Percentiles rank a stretch among this genome's conserved stretches.
Evolutionary conservation across 2,329 filamentous ascomycete genomes (phyloP).

Genomic region (Venturia asperata): DNA sequence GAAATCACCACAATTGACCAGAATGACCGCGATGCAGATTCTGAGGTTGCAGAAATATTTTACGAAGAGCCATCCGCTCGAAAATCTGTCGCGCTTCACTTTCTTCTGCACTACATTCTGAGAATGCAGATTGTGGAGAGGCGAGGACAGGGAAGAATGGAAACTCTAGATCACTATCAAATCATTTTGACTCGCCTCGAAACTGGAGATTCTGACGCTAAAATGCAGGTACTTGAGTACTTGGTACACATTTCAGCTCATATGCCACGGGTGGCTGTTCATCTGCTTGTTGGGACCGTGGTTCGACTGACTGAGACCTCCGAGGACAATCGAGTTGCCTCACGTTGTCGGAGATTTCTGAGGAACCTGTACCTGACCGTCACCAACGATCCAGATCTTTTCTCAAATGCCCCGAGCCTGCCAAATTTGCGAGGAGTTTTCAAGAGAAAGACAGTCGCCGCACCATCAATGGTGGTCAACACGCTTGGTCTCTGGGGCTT

Average conservation of each 20-base stretch:
- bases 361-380: background rate
- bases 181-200: slow-evolving; percentile 11
- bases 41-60: slow-evolving; percentile 11
- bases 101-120: slow-evolving; percentile 10
- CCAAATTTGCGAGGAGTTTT: background rate
- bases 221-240: slow-evolving; percentile 10
- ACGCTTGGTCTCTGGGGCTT: slow-evolving; percentile 14
- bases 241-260: background rate
- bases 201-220: slow-evolving; percentile 5
- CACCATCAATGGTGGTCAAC: slow-evolving; percentile 13
- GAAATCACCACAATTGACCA: background rate
- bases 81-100: slow-evolving; percentile 10
- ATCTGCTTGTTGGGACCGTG: slow-evolving; percentile 16
- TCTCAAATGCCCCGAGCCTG: background rate
- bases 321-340: slow-evolving; percentile 1
- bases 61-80: slow-evolving; percentile 8
- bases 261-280: background rate
- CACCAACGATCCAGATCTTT: slow-evolving; percentile 1
- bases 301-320: slow-evolving; percentile 20
- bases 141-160: background rate
- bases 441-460: background rate
- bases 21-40: slow-evolving; percentile 7
- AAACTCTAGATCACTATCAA: slow-evolving; percentile 1
- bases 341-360: background rate
- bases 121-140: background rate